A percentile compares a stretch with the other conserved stretches of the same genome.
Evolutionary conservation across 768 basidiomycete genomes (phyloP).

Genomic region (Termitomyces sp.): DNA sequence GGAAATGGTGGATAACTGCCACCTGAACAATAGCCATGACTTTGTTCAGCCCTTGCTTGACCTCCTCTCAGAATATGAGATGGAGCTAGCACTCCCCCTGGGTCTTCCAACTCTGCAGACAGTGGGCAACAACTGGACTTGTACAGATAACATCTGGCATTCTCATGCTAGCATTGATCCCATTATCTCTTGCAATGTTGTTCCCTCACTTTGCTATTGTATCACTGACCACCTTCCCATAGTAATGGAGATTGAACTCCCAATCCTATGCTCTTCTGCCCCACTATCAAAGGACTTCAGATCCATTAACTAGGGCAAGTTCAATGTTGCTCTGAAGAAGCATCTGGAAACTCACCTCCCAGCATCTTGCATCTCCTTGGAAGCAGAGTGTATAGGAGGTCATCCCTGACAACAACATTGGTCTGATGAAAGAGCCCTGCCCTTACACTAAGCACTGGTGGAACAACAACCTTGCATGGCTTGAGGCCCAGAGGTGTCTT

Average conservation of each 20-base stretch:
- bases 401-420: too few species aligned
- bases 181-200: neutral
- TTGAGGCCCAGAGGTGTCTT: too few species aligned
- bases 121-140: neutral
- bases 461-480: too few species aligned
- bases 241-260: slow-evolving; percentile 19
- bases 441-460: too few species aligned
- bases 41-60: neutral
- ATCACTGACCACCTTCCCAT: slow-evolving; percentile 34
- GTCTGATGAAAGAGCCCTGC: too few species aligned
- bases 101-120: neutral
- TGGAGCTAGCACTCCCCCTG: slow-evolving; percentile 1
- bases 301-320: slow-evolving; percentile 20
- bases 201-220: slow-evolving; percentile 5
- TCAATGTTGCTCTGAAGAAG: slow-evolving; percentile 11
- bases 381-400: too few species aligned
- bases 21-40: slow-evolving; percentile 2
- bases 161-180: neutral
- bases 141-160: slow-evolving; percentile 5
- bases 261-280: neutral
- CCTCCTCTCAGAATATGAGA: neutral
- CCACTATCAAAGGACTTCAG: slow-evolving; percentile 19
- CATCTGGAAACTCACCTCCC: neutral
- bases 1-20: slow-evolving; percentile 2
- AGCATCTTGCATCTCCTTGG: neutral